phyloP scores from a whole-genome alignment of 352 stramenopile genomes.

The Pythium angustatum region DNA sequence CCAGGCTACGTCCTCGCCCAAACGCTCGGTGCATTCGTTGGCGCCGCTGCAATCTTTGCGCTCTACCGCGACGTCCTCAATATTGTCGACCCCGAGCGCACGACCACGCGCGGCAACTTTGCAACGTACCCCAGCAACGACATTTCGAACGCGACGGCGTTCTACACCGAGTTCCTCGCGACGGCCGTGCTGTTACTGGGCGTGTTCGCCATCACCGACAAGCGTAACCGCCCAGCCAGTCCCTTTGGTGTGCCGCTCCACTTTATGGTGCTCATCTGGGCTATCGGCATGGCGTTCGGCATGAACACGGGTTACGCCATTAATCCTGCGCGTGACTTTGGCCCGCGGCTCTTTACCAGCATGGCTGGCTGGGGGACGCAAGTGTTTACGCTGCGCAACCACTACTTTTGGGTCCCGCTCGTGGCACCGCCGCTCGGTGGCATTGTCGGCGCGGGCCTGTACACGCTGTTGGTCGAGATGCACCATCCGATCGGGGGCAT shows the following conservation, averaged over 20 bases:
- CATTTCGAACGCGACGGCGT: conserved; percentile 41
- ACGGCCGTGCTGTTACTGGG: conserved; percentile 41
- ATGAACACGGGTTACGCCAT: conserved; percentile 46
- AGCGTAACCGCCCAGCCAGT: conserved; percentile 43
- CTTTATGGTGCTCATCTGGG: conserved; percentile 37
- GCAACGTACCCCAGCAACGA: conserved; percentile 48
- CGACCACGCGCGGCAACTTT: conserved; percentile 44
- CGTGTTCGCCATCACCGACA: conserved; percentile 48
- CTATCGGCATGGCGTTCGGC: conserved; percentile 44
- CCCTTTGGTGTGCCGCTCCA: conserved; percentile 28
- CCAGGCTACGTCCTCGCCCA: conserved; percentile 46
- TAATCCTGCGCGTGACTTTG: conserved; percentile 54
- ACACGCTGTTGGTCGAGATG: conserved; percentile 53
- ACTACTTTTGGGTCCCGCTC: conserved; percentile 70
- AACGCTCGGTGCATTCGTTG: conserved; percentile 46
- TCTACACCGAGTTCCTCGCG: conserved; percentile 53
- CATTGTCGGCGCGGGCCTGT: conserved; percentile 42
- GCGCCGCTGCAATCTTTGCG: conserved; percentile 44
- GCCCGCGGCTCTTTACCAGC: conserved; percentile 47
- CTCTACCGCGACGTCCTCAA: conserved; percentile 55
- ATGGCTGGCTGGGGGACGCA: conserved; percentile 51
- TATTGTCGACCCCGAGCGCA: conserved; percentile 44
- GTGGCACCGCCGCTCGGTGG: conserved; percentile 46
- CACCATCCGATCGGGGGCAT: conserved; percentile 37
- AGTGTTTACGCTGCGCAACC: conserved; percentile 47